Evolutionary conservation across 2,329 filamentous ascomycete species (phyloP).

Genomic region (Dactylellina drechsleri): DNA sequence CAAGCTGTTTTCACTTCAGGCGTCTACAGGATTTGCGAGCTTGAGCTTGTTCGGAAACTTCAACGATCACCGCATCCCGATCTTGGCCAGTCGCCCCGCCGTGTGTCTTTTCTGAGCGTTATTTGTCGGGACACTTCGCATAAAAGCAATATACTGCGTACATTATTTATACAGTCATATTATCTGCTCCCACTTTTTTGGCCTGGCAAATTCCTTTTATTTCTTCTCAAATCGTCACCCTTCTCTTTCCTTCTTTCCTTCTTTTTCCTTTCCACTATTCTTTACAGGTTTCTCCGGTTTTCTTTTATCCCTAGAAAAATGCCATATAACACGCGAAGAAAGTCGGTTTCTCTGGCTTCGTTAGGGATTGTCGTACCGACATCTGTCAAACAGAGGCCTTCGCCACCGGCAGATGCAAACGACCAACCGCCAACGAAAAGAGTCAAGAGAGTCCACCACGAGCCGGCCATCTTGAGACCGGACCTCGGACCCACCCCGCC

Average conservation of each 20-base stretch:
- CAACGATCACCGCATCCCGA: conserved; percentile 33
- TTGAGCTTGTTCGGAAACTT: conserved; percentile 36
- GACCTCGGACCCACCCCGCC: conserved; percentile 75
- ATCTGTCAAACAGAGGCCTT: conserved; percentile 69
- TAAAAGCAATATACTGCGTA: conserved; percentile 8
- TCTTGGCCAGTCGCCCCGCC: conserved; percentile 33
- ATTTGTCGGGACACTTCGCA: conserved; percentile 26
- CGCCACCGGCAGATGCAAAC: conserved; percentile 72
- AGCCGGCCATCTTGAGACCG: conserved; percentile 61
- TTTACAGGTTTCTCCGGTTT: conserved; percentile 28
- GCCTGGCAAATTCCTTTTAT: conserved; percentile 13
- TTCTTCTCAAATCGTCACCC: conserved; percentile 29
- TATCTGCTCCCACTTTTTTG: conserved; percentile 22
- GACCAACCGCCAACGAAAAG: conserved; percentile 69
- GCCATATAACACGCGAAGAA: conserved; percentile 96
- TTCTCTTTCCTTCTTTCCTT: conserved; percentile 11
- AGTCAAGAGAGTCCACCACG: conserved; percentile 61
- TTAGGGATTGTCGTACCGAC: conserved; percentile 85
- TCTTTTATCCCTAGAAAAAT: conserved; percentile 66
- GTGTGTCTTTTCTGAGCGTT: conserved; percentile 37
- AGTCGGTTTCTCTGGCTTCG: conserved; percentile 90
- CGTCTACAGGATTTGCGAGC: conserved; percentile 40
- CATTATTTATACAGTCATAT: conserved; percentile 45
- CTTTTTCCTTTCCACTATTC: conserved; percentile 49
- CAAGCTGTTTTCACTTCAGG: conserved; percentile 42